phyloP scores from a whole-genome alignment of 768 basidiomycete species.

The Russula virescens region DNA sequence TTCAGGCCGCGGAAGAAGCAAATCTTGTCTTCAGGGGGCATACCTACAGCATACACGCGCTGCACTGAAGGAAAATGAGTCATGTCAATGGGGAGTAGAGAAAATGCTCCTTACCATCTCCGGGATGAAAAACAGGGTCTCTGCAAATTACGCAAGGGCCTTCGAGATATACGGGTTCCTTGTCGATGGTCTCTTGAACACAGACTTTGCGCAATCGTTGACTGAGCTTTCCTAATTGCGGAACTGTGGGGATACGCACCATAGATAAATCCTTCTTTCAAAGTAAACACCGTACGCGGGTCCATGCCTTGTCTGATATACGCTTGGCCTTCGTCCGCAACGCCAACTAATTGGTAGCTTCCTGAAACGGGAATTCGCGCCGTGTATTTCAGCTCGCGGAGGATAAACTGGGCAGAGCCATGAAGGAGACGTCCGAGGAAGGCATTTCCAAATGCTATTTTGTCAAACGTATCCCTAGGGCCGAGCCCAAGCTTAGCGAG shows the following conservation, averaged over 20 bases:
- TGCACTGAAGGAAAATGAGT: slow-evolving; percentile 6
- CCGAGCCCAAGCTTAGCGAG: not conserved
- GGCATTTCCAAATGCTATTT: slow-evolving; percentile 49
- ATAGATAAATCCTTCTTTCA: not conserved
- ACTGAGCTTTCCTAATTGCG: not conserved
- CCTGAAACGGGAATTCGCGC: slow-evolving; percentile 67
- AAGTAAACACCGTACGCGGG: not conserved
- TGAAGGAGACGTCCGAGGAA: slow-evolving; percentile 54
- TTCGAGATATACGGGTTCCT: not conserved
- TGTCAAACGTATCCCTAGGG: slow-evolving; percentile 27
- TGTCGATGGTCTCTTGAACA: not conserved
- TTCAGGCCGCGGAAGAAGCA: slow-evolving; percentile 7
- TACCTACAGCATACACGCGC: slow-evolving; percentile 29
- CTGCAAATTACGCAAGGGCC: not conserved
- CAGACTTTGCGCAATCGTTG: not conserved
- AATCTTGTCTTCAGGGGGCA: slow-evolving; percentile 23
- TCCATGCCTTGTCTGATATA: not conserved
- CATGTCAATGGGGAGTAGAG: not conserved
- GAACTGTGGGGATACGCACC: not conserved
- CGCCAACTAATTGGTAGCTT: slow-evolving; percentile 39
- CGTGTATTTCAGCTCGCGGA: slow-evolving; percentile 68
- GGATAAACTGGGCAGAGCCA: slow-evolving; percentile 53
- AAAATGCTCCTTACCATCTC: not conserved
- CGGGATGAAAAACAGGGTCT: not conserved
- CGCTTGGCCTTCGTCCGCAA: slow-evolving; percentile 48